Percentiles rank a stretch among this genome's conserved stretches.
Evolutionary conservation across 2,329 filamentous ascomycete genomes (phyloP).

Genomic region (Leptographium lundbergii): DNA sequence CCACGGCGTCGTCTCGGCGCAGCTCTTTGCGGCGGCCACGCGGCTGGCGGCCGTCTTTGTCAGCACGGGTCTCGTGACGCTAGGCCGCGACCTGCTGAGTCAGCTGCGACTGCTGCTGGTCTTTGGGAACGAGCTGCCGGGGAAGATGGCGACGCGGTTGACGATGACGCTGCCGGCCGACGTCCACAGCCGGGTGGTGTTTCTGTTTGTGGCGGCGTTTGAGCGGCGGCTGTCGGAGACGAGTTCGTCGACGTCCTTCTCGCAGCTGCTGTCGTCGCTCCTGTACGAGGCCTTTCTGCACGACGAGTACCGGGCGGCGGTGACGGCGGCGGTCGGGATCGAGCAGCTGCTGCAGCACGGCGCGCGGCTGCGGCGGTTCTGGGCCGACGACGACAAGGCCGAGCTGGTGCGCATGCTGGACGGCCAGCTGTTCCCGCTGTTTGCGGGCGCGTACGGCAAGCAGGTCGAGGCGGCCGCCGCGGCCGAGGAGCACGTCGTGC

Average conservation of each 20-base stretch:
- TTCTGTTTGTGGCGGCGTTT: neutral
- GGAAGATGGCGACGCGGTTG: neutral
- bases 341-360: constrained; percentile 23
- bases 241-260: constrained; percentile 29
- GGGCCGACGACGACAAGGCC: constrained; percentile 17
- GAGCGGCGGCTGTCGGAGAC: constrained; percentile 12
- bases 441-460: constrained; percentile 21
- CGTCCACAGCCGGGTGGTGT: neutral
- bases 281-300: constrained; percentile 26
- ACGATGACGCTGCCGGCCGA: neutral
- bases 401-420: constrained; percentile 22
- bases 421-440: constrained; percentile 25
- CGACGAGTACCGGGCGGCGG: constrained; percentile 20
- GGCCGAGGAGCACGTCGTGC: constrained; percentile 19
- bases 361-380: constrained; percentile 25
- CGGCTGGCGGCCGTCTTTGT: constrained; percentile 11
- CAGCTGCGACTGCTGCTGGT: neutral
- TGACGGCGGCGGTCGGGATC: constrained; percentile 6
- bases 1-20: constrained; percentile 24
- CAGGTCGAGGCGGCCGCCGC: constrained; percentile 11
- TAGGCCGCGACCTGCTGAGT: neutral
- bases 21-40: constrained; percentile 35
- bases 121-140: neutral
- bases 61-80: neutral
- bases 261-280: constrained; percentile 27